Evolutionary conservation across 2,329 filamentous ascomycete genomes (phyloP), one percentile per base, ranked within the genome.

Genomic region (Aspergillus spinulosporus): DNA sequence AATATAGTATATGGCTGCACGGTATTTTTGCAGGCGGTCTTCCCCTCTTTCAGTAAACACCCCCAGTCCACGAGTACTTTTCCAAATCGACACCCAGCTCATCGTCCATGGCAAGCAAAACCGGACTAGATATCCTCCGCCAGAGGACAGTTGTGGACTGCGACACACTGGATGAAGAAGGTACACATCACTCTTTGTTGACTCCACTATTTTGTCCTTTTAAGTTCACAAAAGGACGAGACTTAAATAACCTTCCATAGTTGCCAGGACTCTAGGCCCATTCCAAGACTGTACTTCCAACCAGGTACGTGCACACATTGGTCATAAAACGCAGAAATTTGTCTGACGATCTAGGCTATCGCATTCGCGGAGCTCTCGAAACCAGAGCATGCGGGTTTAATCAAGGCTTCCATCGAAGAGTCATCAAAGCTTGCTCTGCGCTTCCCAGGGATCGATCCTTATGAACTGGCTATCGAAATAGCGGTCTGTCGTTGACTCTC

Each of bases 261-360:
- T 82, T 36, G 75, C 77, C 9, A 73, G 71, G 62, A 62, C 69
- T 5, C 62, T 80, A 2, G 80, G 78, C 11, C 78, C 78, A 1
- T 83, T 82, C 56, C 69, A 75, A 4, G 80, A 83, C 60, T 82
- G 79, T 58, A 83, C 81, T 15, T 82, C 80, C 1, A 83, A 83
- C 54, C 81, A 83, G 69, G 80, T 80, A 61, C 46, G 50, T 26
- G 21, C 21, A 32, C n/a, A 29, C 21, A 4, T 31, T 7, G 15
- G 12, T 3, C 5, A 42, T 47, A 26, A 36, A 39, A 6, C 14
- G 9, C 5, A 45, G 3, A 34, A 40, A 7, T 3, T 21, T 4
- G 26, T 14, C 11, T 47, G 14, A 56, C 39, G 7, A 11, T 28
- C 6, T n/a, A 67, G 80, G 80, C 80, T 36, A 82, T 83, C 58